Evolutionary conservation across 768 basidiomycete genomes (phyloP).

Genomic region (Mycena olivaceomarginata): DNA sequence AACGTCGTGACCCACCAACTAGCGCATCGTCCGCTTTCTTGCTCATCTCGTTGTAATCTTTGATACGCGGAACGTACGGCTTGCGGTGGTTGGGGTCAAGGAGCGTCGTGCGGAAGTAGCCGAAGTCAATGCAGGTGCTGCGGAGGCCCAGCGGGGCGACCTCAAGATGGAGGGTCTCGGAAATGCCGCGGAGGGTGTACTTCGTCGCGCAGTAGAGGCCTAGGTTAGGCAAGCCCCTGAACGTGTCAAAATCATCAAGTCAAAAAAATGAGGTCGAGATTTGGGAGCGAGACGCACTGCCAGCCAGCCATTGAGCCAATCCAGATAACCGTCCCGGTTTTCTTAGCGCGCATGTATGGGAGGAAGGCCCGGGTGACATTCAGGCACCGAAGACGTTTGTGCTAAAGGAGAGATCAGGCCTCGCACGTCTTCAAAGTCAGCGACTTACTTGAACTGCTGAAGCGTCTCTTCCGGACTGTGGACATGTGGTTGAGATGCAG

Average conservation of each 20-base stretch:
- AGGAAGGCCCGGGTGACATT: slow-evolving; percentile 68
- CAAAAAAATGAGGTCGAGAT: background rate
- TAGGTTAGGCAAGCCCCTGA: slow-evolving; percentile 29
- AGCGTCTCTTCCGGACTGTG: slow-evolving; percentile 63
- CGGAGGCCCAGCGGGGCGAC: slow-evolving; percentile 61
- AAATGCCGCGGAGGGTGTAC: slow-evolving; percentile 59
- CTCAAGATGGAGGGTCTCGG: slow-evolving; percentile 57
- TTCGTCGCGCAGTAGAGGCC: slow-evolving; percentile 64
- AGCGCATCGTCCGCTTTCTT: slow-evolving; percentile 49
- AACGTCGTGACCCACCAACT: slow-evolving; percentile 45
- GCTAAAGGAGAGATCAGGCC: slow-evolving; percentile 50
- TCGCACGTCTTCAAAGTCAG: background rate
- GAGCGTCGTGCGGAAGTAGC: slow-evolving; percentile 62
- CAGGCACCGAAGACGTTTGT: slow-evolving; percentile 68
- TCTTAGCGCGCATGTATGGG: slow-evolving; percentile 66
- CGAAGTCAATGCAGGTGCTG: slow-evolving; percentile 60
- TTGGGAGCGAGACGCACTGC: slow-evolving; percentile 38
- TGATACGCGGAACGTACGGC: slow-evolving; percentile 54
- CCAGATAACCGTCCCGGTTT: slow-evolving; percentile 64
- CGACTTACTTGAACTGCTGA: slow-evolving; percentile 58
- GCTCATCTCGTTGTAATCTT: slow-evolving; percentile 55
- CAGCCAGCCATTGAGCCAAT: slow-evolving; percentile 65
- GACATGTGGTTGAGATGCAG: background rate
- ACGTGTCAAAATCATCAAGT: slow-evolving; percentile 33
- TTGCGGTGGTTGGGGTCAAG: slow-evolving; percentile 52